Base-by-base conservation (phyloP, 805 yeast species). In the Starmerella powellii region DNA sequence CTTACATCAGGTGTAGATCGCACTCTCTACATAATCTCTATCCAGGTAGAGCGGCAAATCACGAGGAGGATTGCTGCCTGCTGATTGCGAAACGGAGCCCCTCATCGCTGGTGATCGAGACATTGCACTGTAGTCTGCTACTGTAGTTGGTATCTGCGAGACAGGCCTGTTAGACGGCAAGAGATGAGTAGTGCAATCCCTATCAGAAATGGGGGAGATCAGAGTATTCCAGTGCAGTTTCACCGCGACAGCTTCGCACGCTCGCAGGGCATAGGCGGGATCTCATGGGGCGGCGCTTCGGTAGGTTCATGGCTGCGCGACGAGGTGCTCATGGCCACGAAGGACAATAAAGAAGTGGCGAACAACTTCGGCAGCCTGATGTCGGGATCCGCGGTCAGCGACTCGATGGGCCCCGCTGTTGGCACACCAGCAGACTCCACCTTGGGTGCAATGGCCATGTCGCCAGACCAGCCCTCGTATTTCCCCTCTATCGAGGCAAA, bases 191-290 rank as follows among this genome's bases (percentile, higher is more conserved):
- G 52, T 40, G 52, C 52, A 19, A 48, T 48, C 31, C 52, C 52
- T 6, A 48, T 48, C 23, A 34, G 45, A n/a, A 43, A 39, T 35
- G 35, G 34, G n/a, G 34, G 38, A 8, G 43, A 43, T 12, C 40
- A 30, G 45, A 31, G 43, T 36, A 42, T 48, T n/a, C 52, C 53
- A 8, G 23, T 45, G 36, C 62, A 76, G 49, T 73, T 86, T 49
- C 74, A 94, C 57, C 70, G 96, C 50, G 97, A 88, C 55, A 77
- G 87, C 44, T 76, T 91, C 45, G 95, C 96, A 24, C 97, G 88
- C 60, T 80, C 95, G 2, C 95, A 85, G 59, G 97, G 97, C 10
- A 83, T 91, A 79, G 97, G 97, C 34, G 98, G 97, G 36, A 82
- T 88, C 27, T 80, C 94, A 8, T 88, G 96, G 95, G 97, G 97